Evolutionary conservation across 495 filamentous ascomycete genomes (phyloP).

Genomic region (Annulohypoxylon bovei): DNA sequence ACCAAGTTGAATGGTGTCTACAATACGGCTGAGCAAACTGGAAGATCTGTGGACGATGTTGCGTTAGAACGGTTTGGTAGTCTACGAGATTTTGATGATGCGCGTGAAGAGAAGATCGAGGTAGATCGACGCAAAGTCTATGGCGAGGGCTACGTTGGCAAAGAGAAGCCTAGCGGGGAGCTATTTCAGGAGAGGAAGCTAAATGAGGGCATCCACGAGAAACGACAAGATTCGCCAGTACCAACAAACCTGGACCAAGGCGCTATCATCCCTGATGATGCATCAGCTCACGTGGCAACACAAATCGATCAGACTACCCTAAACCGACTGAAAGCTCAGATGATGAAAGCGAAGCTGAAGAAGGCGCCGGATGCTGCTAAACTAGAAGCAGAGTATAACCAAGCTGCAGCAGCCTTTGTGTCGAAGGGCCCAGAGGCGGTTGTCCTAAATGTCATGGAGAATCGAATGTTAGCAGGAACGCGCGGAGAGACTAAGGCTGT

Average conservation of each 20-base stretch:
- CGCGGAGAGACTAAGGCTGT: constrained; percentile 80
- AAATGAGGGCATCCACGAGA: constrained; percentile 57
- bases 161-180: constrained; percentile 89
- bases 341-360: constrained; percentile 92
- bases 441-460: constrained; percentile 87
- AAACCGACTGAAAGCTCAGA: constrained; percentile 88
- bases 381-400: constrained; percentile 87
- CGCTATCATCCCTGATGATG: constrained; percentile 55
- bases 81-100: constrained; percentile 88
- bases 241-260: constrained; percentile 56
- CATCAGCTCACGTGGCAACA: constrained; percentile 50
- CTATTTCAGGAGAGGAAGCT: constrained; percentile 75
- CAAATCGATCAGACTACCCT: constrained; percentile 78
- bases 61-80: constrained; percentile 84
- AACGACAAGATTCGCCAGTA: constrained; percentile 48
- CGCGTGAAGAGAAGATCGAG: constrained; percentile 93
- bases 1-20: constrained; percentile 90
- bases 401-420: constrained; percentile 67
- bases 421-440: constrained; percentile 68
- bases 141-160: constrained; percentile 84
- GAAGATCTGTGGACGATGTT: constrained; percentile 76
- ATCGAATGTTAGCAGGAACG: constrained; percentile 81
- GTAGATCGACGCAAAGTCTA: constrained; percentile 85
- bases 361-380: constrained; percentile 75
- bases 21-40: constrained; percentile 77